Percentiles rank a stretch among this genome's conserved stretches.
Conservation (phyloP, 805 yeast genomes). For the Phaffomyces opuntiae region DNA sequence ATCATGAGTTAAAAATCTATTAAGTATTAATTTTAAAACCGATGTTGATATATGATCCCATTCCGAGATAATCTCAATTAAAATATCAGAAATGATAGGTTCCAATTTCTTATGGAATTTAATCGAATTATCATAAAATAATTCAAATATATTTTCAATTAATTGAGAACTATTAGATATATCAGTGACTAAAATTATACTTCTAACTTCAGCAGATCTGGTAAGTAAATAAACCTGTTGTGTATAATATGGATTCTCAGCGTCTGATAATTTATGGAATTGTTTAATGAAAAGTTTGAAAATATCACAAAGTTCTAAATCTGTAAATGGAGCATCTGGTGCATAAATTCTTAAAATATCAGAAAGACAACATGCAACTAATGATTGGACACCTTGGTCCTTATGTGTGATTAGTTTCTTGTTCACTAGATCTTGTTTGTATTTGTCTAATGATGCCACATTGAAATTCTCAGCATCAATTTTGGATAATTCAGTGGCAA, state of each 20-base stretch:
- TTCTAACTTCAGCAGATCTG: slow-evolving; percentile 65
- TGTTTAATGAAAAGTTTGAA: slow-evolving; percentile 63
- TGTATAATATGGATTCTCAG: slow-evolving; percentile 50
- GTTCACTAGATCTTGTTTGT: slow-evolving; percentile 47
- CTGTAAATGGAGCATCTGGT: slow-evolving; percentile 84
- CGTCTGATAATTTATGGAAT: slow-evolving; percentile 47
- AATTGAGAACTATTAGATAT: slow-evolving; percentile 54
- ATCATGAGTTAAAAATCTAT: slow-evolving; percentile 43
- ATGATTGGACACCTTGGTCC: slow-evolving; percentile 64
- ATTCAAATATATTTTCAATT: slow-evolving; percentile 48
- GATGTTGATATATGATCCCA: slow-evolving; percentile 53
- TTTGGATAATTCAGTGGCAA: slow-evolving; percentile 57
- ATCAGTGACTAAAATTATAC: slow-evolving; percentile 69
- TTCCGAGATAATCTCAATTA: slow-evolving; percentile 70
- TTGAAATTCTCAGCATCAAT: slow-evolving; percentile 57
- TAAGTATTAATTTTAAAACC: slow-evolving; percentile 57
- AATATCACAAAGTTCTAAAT: slow-evolving; percentile 51
- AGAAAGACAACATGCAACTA: slow-evolving; percentile 63
- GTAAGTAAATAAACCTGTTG: slow-evolving; percentile 63
- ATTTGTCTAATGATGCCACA: slow-evolving; percentile 33
- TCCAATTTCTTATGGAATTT: slow-evolving; percentile 47
- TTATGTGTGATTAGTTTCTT: slow-evolving; percentile 53
- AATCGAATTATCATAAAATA: slow-evolving; percentile 50
- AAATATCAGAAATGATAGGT: slow-evolving; percentile 59
- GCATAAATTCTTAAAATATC: slow-evolving; percentile 76